phyloP scores from a whole-genome alignment of 108 stramenopile species.

The Skeletonema menzelii region DNA sequence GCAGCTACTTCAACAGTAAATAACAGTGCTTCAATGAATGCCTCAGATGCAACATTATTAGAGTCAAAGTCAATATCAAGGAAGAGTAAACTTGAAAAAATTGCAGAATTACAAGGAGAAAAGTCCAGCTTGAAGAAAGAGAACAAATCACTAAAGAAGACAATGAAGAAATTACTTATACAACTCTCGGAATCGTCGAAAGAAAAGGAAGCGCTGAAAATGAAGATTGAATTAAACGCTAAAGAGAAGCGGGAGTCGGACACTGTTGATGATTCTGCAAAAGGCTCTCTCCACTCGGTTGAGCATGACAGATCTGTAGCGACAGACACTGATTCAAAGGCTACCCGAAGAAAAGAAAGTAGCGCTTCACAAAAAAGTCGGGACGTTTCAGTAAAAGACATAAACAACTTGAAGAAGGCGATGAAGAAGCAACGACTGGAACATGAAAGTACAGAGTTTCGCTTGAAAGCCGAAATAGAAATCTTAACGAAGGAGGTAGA shows the following conservation, averaged over 20 bases:
- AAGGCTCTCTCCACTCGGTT: background rate
- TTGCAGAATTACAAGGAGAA: constrained; percentile 29
- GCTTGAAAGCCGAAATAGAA: constrained; percentile 40
- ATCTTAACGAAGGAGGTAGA: constrained; percentile 34
- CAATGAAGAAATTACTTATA: constrained; percentile 32
- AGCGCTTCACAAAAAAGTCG: background rate
- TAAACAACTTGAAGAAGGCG: constrained; percentile 9
- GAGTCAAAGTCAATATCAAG: constrained; percentile 12
- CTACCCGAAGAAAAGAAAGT: background rate
- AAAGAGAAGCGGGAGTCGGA: background rate
- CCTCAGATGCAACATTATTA: background rate
- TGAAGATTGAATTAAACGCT: background rate
- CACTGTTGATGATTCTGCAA: background rate
- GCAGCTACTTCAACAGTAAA: background rate
- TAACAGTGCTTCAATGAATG: background rate
- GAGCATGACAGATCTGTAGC: background rate
- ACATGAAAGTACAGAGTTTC: constrained; percentile 29
- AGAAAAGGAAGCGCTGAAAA: constrained; percentile 13
- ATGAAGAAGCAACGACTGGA: constrained; percentile 21
- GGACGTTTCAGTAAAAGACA: constrained; percentile 4
- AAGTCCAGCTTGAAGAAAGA: constrained; percentile 25
- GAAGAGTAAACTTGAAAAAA: constrained; percentile 39
- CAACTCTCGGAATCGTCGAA: constrained; percentile 16
- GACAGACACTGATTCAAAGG: background rate
- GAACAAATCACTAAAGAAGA: constrained; percentile 43